phyloP scores from a whole-genome alignment of 2,329 filamentous ascomycete species.

The Orbilia oligospora region DNA sequence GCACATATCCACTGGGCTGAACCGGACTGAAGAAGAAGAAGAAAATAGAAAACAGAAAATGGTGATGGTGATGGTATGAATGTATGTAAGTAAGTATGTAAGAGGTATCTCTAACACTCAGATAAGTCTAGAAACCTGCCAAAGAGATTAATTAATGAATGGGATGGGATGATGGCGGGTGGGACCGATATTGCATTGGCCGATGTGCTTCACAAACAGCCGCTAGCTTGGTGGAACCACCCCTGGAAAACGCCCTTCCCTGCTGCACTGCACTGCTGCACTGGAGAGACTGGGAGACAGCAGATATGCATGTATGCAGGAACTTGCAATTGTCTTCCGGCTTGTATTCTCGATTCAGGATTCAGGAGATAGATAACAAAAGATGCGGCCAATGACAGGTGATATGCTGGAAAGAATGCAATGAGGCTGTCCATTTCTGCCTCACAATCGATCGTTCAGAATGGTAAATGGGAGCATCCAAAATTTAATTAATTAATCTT shows the following conservation, averaged over 20 bases:
- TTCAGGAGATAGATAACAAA: constrained; percentile 27
- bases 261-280: background rate
- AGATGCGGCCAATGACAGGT: constrained; percentile 5
- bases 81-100: background rate
- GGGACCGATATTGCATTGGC: constrained; percentile 25
- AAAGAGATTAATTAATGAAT: background rate
- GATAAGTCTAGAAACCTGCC: background rate
- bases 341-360: constrained; percentile 25
- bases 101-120: constrained; percentile 59
- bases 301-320: background rate
- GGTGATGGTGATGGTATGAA: constrained; percentile 14
- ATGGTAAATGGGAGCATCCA: constrained; percentile 31
- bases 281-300: too few relatives aligned
- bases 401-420: constrained; percentile 1
- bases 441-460: constrained; percentile 25
- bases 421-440: constrained; percentile 38
- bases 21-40: background rate
- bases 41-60: too few relatives aligned
- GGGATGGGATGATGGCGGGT: constrained; percentile 9
- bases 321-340: constrained; percentile 18
- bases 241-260: constrained; percentile 20
- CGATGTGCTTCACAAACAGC: constrained; percentile 10
- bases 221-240: constrained; percentile 36
- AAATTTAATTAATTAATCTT: constrained; percentile 40
- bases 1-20: background rate